phyloP scores from a whole-genome alignment of 2,329 filamentous ascomycete species.

The Plenodomus tracheiphilus region DNA sequence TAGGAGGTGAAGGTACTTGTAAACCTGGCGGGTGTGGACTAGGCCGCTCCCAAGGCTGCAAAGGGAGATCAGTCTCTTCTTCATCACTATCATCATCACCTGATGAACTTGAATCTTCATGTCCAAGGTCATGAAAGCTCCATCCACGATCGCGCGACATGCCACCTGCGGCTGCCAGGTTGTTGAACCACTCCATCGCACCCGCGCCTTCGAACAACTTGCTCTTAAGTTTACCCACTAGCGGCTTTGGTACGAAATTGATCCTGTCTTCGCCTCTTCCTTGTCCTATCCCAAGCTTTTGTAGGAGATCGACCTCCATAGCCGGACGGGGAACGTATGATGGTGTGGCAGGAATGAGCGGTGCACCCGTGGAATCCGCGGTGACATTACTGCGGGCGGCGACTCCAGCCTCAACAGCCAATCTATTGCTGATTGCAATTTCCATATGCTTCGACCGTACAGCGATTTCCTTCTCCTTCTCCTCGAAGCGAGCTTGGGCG shows the following conservation, averaged over 20 bases:
- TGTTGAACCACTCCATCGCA: background rate
- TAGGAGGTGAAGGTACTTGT: too few species aligned
- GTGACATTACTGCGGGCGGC: conserved; percentile 12
- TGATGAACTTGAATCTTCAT: background rate
- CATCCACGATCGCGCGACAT: background rate
- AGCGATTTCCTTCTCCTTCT: conserved; percentile 16
- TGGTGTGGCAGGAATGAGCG: conserved; percentile 31
- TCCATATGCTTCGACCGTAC: conserved; percentile 28
- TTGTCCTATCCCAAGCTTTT: conserved; percentile 7
- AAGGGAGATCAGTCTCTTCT: background rate
- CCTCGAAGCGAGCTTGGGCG: conserved; percentile 18
- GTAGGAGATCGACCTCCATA: conserved; percentile 10
- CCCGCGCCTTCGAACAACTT: conserved; percentile 20
- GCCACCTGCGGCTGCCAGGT: background rate
- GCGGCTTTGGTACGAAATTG: conserved; percentile 18
- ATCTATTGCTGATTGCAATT: conserved; percentile 28
- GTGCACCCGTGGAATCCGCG: conserved; percentile 17
- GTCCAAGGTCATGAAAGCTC: background rate
- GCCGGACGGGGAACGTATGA: conserved; percentile 6
- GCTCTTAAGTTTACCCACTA: conserved; percentile 25
- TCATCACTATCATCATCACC: background rate
- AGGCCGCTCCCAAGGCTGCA: too few species aligned
- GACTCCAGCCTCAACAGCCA: conserved; percentile 29
- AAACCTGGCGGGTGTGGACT: too few species aligned
- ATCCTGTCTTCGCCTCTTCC: conserved; percentile 10